Conservation (phyloP, 306 rosid genomes). For the Trichosanthes truncata region DNA sequence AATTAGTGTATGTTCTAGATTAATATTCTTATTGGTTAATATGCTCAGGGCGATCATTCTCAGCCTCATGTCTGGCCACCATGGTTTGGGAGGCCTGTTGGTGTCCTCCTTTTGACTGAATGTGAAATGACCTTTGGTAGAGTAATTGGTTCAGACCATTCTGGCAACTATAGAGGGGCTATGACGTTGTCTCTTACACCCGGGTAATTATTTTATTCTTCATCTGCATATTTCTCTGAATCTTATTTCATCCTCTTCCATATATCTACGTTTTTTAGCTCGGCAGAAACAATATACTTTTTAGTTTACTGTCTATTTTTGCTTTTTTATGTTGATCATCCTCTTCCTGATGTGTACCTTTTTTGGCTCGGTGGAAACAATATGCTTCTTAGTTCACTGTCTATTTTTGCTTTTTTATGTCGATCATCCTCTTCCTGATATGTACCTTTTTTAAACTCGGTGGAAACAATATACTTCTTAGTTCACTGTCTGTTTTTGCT, state of each 20-base stretch:
- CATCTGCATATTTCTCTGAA: background rate
- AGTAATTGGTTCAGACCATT: conserved; percentile 42
- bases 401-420: background rate
- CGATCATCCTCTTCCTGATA: background rate
- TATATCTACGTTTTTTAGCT: background rate
- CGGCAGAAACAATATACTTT: background rate
- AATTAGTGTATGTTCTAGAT: background rate
- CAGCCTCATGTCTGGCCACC: conserved; percentile 66
- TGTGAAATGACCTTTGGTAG: conserved; percentile 89
- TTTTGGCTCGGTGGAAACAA: too few relatives aligned
- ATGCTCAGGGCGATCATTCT: conserved; percentile 84
- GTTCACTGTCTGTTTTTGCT: background rate
- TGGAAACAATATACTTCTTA: background rate
- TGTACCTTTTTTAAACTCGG: background rate
- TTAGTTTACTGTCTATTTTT: background rate
- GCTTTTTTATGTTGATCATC: background rate
- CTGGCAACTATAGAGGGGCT: conserved; percentile 75
- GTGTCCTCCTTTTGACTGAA: conserved; percentile 61
- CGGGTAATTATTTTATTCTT: conserved; percentile 43
- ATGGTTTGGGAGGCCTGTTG: conserved; percentile 86
- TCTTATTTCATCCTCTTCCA: background rate
- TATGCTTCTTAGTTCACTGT: background rate
- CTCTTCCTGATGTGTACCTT: background rate
- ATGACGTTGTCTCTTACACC: conserved; percentile 62
- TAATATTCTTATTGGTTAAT: conserved; percentile 17